Base-by-base conservation (phyloP, 2,329 filamentous ascomycete species). In the Penicillium sp. region DNA sequence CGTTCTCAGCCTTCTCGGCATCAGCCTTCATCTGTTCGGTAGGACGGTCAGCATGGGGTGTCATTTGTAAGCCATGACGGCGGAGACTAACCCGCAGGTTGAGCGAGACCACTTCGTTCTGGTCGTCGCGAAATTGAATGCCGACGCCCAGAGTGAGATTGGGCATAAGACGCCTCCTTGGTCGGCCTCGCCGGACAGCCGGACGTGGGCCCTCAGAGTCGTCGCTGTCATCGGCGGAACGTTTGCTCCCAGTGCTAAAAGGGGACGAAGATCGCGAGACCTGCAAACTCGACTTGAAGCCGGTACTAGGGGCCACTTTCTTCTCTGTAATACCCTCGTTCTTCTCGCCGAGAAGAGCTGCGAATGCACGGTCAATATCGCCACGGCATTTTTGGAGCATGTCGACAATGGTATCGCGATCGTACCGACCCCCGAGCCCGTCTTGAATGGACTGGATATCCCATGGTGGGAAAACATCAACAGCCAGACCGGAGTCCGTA, bases 391-490 rank as follows among this genome's bases (percentile, higher is more conserved):
- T 70, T 51, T 76, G 68, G 20, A 81, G 65, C 44, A 73, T 70
- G 47, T 73, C 69, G 33, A 73, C 71, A 44, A 80, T 76, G 16
- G 70, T 70, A 18, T 65, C 67, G 27, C 72, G 71, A 50, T 77
- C 72, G 28, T 70, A 68, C 36, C 71, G 65, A 39, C 71, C 73
- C 14, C 75, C 75, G 7, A 80, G 60, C 3, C 73, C 73, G 48
- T 71, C 70, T 36, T 69, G 62, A 6, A 80, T 75, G 4, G 69
- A 66, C 25, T 76, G 71, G 34, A 80, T 73, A 65, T 77, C 77
- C 76, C 75, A 80, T 2, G 74, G 72, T 35, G 69, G 64, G 18
- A 75, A 69, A 34, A 71, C 59, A 18, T 68, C 56, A 51, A 64
- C 55, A 30, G 63, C 49, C 14, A 58, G 31, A 7, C 39, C 42